Conservation (phyloP, 73 alveolate genomes). For the Paramecium caudatum region DNA sequence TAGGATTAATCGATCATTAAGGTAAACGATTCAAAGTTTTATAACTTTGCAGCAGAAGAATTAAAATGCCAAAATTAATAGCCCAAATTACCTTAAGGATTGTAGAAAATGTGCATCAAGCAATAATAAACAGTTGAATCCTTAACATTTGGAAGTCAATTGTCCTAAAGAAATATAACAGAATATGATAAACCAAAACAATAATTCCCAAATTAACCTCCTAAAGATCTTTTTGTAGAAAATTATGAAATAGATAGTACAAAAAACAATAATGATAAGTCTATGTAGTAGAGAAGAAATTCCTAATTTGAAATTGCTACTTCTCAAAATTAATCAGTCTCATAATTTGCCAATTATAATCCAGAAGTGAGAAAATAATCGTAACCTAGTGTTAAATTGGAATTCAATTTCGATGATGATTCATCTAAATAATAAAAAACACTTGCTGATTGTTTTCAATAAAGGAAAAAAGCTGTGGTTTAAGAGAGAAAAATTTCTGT, state of each 20-base stretch:
- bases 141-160: background rate
- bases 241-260: background rate
- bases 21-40: background rate
- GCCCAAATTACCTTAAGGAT: background rate
- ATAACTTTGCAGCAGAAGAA: too few species aligned
- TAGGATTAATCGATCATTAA: conserved; percentile 10
- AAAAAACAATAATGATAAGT: too few species aligned
- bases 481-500: conserved; percentile 50
- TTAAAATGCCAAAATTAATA: too few species aligned
- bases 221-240: background rate
- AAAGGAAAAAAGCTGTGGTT: conserved; percentile 1
- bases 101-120: too few species aligned
- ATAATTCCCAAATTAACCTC: background rate
- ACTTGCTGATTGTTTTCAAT: conserved; percentile 52
- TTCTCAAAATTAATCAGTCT: background rate
- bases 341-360: background rate
- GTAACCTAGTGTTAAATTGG: conserved; percentile 51
- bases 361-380: background rate
- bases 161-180: background rate
- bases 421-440: background rate
- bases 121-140: background rate
- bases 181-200: too few species aligned
- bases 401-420: conserved; percentile 4
- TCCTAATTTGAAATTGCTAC: background rate
- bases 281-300: conserved; percentile 6